Evolutionary conservation across 1,139 yeast species (phyloP).

Genomic region (Lodderomyces theae): DNA sequence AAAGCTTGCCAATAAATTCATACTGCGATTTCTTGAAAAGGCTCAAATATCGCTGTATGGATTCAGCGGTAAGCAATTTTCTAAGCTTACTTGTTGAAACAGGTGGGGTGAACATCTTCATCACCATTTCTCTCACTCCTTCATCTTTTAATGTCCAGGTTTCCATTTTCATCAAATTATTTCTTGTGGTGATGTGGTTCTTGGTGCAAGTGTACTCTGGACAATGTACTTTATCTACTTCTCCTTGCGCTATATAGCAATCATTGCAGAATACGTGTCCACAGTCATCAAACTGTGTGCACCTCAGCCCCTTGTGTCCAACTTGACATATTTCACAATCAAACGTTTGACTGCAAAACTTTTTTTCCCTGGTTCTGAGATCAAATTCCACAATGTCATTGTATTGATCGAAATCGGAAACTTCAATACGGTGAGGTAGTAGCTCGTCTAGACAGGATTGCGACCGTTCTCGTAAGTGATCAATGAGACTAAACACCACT

Average conservation of each 20-base stretch:
- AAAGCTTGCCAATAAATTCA: slow-evolving; percentile 42
- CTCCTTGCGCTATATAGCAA: slow-evolving; percentile 54
- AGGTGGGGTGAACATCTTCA: slow-evolving; percentile 35
- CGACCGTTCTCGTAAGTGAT: slow-evolving; percentile 34
- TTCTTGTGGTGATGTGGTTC: slow-evolving; percentile 15
- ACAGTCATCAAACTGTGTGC: slow-evolving; percentile 45
- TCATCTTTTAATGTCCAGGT: slow-evolving; percentile 18
- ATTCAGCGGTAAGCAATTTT: slow-evolving; percentile 24
- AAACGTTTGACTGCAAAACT: slow-evolving; percentile 41
- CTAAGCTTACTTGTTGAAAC: slow-evolving; percentile 31
- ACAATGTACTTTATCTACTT: slow-evolving; percentile 55
- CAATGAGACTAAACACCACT: slow-evolving; percentile 47
- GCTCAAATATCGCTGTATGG: slow-evolving; percentile 37
- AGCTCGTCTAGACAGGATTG: slow-evolving; percentile 14
- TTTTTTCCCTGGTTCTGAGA: slow-evolving; percentile 14
- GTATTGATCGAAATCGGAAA: slow-evolving; percentile 16
- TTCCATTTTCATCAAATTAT: slow-evolving; percentile 23
- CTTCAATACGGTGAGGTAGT: slow-evolving; percentile 10
- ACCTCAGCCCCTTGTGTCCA: slow-evolving; percentile 45
- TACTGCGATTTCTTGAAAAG: slow-evolving; percentile 31
- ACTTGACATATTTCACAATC: slow-evolving; percentile 61
- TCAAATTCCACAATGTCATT: slow-evolving; percentile 10
- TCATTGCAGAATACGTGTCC: slow-evolving; percentile 52
- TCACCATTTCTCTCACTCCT: slow-evolving; percentile 26
- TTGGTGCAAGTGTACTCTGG: slow-evolving; percentile 53